These are phyloP conservation scores for Cladorrhinum sp. DNA, from an alignment of 2,329 filamentous ascomycete genomes.

Conservation along the genomic window DNA sequence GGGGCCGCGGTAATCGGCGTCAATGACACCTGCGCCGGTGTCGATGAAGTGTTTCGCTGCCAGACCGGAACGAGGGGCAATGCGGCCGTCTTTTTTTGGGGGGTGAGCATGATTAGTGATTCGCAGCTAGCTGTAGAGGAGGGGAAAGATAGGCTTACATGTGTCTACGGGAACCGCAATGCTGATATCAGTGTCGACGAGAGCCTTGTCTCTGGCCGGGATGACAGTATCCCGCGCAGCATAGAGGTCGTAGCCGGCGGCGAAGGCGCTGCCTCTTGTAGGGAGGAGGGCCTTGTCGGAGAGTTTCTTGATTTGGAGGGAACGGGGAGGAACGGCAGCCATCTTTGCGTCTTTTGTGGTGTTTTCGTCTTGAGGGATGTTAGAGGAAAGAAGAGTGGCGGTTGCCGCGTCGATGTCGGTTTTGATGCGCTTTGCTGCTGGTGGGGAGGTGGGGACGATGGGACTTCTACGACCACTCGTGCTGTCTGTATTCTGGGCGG, in stretches of 20 bases:
- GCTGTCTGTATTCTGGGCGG: constrained; percentile 33
- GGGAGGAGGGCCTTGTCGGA: constrained; percentile 75
- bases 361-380: constrained; percentile 25
- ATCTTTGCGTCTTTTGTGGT: constrained; percentile 19
- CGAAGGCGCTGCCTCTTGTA: constrained; percentile 82
- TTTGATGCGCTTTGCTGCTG: constrained; percentile 77
- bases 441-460: constrained; percentile 61
- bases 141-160: constrained; percentile 55
- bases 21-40: constrained; percentile 92
- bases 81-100: constrained; percentile 68
- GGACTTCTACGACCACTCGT: constrained; percentile 45
- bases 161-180: constrained; percentile 89
- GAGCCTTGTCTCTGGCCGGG: constrained; percentile 75
- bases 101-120: neutral
- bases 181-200: constrained; percentile 87
- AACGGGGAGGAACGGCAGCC: constrained; percentile 45
- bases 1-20: constrained; percentile 92
- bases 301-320: constrained; percentile 85
- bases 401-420: constrained; percentile 38
- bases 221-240: constrained; percentile 71
- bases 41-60: constrained; percentile 95
- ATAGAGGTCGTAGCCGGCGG: constrained; percentile 94
- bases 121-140: neutral
- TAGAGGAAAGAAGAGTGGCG: neutral
- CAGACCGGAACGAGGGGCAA: constrained; percentile 87